phyloP scores from a whole-genome alignment of 768 basidiomycete species.

The Gyrodon lividus region DNA sequence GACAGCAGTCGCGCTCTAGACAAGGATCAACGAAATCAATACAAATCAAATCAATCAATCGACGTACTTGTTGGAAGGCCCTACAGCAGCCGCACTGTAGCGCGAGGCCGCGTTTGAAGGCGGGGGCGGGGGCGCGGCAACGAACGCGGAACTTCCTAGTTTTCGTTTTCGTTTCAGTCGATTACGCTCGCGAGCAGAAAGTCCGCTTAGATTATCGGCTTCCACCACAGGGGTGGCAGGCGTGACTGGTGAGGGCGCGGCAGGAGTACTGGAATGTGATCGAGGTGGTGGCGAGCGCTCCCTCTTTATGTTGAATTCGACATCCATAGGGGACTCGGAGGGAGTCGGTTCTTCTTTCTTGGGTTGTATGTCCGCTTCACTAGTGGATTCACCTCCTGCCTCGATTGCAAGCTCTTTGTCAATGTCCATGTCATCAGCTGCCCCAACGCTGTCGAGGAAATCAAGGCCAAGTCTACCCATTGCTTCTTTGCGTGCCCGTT shows the following conservation, averaged over 20 bases:
- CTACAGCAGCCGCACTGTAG: conserved; percentile 57
- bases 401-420: conserved; percentile 77
- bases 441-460: conserved; percentile 73
- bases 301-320: conserved; percentile 40
- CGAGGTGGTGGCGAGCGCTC: conserved; percentile 42
- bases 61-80: conserved; percentile 58
- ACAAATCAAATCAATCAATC: neutral
- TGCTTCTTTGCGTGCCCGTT: conserved; percentile 83
- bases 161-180: conserved; percentile 95
- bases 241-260: conserved; percentile 49
- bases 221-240: conserved; percentile 37
- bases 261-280: conserved; percentile 46
- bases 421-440: conserved; percentile 77
- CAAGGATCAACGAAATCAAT: conserved; percentile 3
- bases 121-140: conserved; percentile 63
- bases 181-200: conserved; percentile 93
- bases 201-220: conserved; percentile 43
- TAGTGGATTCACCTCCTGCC: conserved; percentile 46
- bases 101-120: conserved; percentile 58
- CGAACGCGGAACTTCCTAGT: conserved; percentile 78
- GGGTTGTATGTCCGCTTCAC: conserved; percentile 37
- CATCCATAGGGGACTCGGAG: conserved; percentile 43
- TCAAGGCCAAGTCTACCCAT: conserved; percentile 87
- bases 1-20: conserved; percentile 72
- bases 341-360: conserved; percentile 41